These are phyloP conservation scores for Hypholoma sublateritium DNA, from an alignment of 768 basidiomycete genomes.

Conservation along the genomic window DNA sequence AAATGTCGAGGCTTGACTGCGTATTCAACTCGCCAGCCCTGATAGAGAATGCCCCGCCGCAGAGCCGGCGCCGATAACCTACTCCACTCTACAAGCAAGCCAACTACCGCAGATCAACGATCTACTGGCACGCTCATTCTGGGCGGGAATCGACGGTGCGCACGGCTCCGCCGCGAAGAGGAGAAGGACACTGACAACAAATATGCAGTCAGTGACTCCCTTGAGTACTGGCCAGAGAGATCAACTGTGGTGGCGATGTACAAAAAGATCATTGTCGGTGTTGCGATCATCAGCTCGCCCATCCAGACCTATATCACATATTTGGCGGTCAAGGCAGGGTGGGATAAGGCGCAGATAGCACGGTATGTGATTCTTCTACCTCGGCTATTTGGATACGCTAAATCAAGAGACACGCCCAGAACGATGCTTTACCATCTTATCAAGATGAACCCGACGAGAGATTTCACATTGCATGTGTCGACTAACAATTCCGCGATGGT, in stretches of 20 bases:
- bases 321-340: conserved; percentile 73
- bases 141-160: conserved; percentile 76
- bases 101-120: conserved; percentile 76
- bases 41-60: conserved; percentile 46
- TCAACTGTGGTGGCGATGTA: conserved; percentile 79
- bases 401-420: conserved; percentile 31
- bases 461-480: conserved; percentile 83
- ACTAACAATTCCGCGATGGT: conserved; percentile 82
- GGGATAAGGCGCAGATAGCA: conserved; percentile 79
- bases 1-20: not conserved
- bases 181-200: not conserved
- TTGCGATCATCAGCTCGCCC: conserved; percentile 75
- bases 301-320: conserved; percentile 84
- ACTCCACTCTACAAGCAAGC: conserved; percentile 53
- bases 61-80: conserved; percentile 55
- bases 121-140: conserved; percentile 65
- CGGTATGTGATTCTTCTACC: conserved; percentile 42
- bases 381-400: too few relatives aligned
- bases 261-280: conserved; percentile 68
- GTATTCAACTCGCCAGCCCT: conserved; percentile 41
- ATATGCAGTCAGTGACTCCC: conserved; percentile 61
- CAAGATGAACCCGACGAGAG: conserved; percentile 65
- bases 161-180: not conserved
- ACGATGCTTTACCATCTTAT: conserved; percentile 80
- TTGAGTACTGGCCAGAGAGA: conserved; percentile 66